Evolutionary conservation across 31 red algal species (phyloP).

Genomic region (Odonthalia washingtoniensis): DNA sequence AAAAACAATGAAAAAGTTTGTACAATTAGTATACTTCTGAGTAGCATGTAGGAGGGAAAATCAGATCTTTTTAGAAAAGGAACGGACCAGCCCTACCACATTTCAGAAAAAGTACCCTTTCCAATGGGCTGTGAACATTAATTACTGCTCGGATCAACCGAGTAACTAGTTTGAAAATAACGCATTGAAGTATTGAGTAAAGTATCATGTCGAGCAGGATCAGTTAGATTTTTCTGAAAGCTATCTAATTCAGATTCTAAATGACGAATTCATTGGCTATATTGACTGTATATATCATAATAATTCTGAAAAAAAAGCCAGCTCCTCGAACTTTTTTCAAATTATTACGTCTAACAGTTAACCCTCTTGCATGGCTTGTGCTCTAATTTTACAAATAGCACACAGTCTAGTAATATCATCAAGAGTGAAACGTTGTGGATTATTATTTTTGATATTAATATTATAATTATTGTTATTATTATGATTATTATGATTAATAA

Average conservation of each 20-base stretch:
- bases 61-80: no score
- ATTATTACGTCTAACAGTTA: slow-evolving; percentile 75
- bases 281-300: slow-evolving; percentile 54
- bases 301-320: slow-evolving; percentile 51
- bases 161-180: slow-evolving; percentile 86
- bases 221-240: slow-evolving; percentile 72
- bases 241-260: slow-evolving; percentile 73
- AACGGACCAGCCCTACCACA: no score
- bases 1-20: no score
- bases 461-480: no score
- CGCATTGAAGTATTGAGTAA: slow-evolving; percentile 84
- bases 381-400: slow-evolving; percentile 76
- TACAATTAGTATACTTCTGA: no score
- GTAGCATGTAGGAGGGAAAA: no score
- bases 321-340: slow-evolving; percentile 70
- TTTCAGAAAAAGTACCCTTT: slow-evolving; percentile 89
- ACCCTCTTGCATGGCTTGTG: slow-evolving; percentile 76
- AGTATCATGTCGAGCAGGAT: slow-evolving; percentile 71
- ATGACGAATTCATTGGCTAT: slow-evolving; percentile 56
- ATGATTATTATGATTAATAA: no score
- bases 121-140: slow-evolving; percentile 82
- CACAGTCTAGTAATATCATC: slow-evolving; percentile 56
- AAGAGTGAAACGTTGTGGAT: slow-evolving; percentile 61
- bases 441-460: no score
- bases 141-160: slow-evolving; percentile 78